Evolutionary conservation across 2,329 filamentous ascomycete genomes (phyloP).

Genomic region (Ceratocystis smalleyi): DNA sequence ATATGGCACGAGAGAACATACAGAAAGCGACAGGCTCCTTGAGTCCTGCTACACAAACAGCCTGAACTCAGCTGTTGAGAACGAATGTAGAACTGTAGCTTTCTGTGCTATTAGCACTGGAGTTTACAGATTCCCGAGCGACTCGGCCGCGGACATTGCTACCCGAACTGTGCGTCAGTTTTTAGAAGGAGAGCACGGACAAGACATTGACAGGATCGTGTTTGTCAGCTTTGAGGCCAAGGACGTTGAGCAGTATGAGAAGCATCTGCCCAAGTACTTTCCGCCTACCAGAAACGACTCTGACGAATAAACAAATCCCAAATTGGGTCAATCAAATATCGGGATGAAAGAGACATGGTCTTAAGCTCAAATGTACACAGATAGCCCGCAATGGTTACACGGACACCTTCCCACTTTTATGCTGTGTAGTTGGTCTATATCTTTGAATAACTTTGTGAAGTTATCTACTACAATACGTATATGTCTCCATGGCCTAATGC

Average conservation of each 20-base stretch:
- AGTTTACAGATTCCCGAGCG: conserved; percentile 71
- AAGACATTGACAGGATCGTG: conserved; percentile 53
- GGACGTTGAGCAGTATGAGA: conserved; percentile 59
- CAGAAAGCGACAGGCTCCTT: conserved; percentile 34
- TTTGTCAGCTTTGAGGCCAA: conserved; percentile 74
- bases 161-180: conserved; percentile 42
- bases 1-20: conserved; percentile 35
- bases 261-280: conserved; percentile 38
- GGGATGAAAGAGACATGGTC: too few relatives aligned
- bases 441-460: too few relatives aligned
- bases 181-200: conserved; percentile 30
- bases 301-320: not conserved
- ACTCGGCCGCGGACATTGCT: conserved; percentile 57
- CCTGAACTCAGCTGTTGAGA: conserved; percentile 54
- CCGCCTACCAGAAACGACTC: not conserved
- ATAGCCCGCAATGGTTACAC: not conserved
- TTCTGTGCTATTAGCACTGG: conserved; percentile 81
- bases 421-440: not conserved
- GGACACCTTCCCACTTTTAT: not conserved
- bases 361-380: too few relatives aligned
- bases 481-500: not conserved
- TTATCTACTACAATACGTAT: too few relatives aligned
- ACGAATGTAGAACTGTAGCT: conserved; percentile 54
- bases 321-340: too few relatives aligned
- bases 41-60: conserved; percentile 52